Conservation (phyloP, 805 yeast species). For the Candida germanica region DNA sequence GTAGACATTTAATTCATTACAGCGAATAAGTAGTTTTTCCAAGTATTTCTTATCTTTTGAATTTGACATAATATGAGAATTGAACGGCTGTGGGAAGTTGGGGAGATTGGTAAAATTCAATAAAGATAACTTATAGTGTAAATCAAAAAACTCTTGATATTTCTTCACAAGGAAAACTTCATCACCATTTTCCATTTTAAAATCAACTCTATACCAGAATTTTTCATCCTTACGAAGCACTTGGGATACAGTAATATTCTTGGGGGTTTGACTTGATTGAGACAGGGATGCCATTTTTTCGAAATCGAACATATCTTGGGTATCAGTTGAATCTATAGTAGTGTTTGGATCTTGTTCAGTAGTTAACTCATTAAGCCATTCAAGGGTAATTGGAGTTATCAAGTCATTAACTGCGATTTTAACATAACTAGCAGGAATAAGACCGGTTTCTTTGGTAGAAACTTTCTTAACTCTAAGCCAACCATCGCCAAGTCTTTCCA, state of each 20-base stretch:
- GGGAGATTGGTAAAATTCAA: slow-evolving; percentile 20
- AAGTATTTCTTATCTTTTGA: slow-evolving; percentile 13
- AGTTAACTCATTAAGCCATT: slow-evolving; percentile 27
- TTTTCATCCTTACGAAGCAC: slow-evolving; percentile 24
- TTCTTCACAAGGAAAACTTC: slow-evolving; percentile 24
- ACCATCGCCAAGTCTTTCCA: slow-evolving; percentile 38
- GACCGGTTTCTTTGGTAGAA: slow-evolving; percentile 22
- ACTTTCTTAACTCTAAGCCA: slow-evolving; percentile 35
- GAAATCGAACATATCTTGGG: slow-evolving; percentile 13
- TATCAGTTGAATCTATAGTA: slow-evolving; percentile 3
- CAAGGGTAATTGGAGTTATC: slow-evolving; percentile 26
- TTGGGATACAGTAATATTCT: slow-evolving; percentile 19
- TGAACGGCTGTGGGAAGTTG: slow-evolving; percentile 29
- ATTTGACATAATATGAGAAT: slow-evolving; percentile 4
- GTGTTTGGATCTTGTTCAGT: slow-evolving; percentile 1
- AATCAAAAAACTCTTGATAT: slow-evolving; percentile 36
- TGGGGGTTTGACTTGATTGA: not conserved
- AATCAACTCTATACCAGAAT: slow-evolving; percentile 35
- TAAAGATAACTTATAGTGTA: slow-evolving; percentile 21
- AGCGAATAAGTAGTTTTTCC: slow-evolving; percentile 18
- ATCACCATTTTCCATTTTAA: slow-evolving; percentile 18
- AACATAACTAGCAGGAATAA: slow-evolving; percentile 39
- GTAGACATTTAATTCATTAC: slow-evolving; percentile 25
- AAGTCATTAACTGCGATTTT: slow-evolving; percentile 39
- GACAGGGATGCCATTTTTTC: slow-evolving; percentile 14